These are phyloP conservation scores for Dalbergia cultrata DNA, from an alignment of 306 rosid species.

Conservation along the genomic window DNA sequence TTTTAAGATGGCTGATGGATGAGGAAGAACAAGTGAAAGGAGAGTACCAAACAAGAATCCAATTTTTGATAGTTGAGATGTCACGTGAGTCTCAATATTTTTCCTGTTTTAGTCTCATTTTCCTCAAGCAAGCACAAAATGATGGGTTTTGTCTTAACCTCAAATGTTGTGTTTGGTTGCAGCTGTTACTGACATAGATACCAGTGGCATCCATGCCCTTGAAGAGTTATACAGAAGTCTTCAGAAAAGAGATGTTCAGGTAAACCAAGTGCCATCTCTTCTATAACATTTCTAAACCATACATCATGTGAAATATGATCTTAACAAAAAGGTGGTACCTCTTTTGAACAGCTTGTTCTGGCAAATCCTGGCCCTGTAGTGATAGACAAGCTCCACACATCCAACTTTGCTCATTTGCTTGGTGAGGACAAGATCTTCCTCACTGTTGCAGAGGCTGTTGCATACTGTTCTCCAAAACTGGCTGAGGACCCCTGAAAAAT, in stretches of 20 bases:
- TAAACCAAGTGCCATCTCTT: conserved; percentile 20
- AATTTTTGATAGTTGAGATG: conserved; percentile 88
- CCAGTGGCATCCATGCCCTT: conserved; percentile 94
- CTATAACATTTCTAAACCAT: background rate
- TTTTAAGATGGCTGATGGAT: conserved; percentile 82
- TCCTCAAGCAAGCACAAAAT: background rate
- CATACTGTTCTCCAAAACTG: conserved; percentile 71
- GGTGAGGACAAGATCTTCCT: conserved; percentile 85
- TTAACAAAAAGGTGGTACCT: conserved; percentile 51
- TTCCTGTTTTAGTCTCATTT: conserved; percentile 6
- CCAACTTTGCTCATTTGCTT: conserved; percentile 60
- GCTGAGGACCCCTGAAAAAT: conserved; percentile 58
- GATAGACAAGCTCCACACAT: conserved; percentile 78
- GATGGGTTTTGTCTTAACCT: background rate
- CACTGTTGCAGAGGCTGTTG: conserved; percentile 86
- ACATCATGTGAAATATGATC: conserved; percentile 16
- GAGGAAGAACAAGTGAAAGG: conserved; percentile 71
- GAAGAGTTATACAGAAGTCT: conserved; percentile 85
- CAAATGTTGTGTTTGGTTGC: conserved; percentile 31
- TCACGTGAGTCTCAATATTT: conserved; percentile 62
- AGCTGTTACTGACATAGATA: conserved; percentile 95
- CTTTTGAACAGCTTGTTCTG: conserved; percentile 72
- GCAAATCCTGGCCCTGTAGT: conserved; percentile 90
- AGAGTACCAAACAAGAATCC: conserved; percentile 64
- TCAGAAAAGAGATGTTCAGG: conserved; percentile 81